Conservation (phyloP, 1,284 basidiomycete species). For the Leccinum subspadiceum region DNA sequence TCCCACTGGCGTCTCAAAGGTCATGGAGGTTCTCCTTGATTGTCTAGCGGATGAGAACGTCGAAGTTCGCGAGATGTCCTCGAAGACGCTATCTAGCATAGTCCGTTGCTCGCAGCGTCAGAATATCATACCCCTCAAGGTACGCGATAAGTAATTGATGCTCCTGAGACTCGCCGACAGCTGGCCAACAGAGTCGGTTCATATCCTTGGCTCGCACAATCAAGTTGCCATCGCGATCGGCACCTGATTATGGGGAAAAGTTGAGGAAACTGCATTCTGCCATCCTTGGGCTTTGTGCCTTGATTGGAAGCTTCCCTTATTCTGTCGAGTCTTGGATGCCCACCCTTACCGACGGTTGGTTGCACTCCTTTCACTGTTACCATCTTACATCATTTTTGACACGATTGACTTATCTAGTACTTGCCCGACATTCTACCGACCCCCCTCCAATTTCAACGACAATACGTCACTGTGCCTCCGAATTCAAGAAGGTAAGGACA, state of each 20-base stretch:
- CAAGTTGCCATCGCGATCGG: slow-evolving; percentile 69
- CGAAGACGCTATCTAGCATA: slow-evolving; percentile 85
- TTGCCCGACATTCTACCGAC: slow-evolving; percentile 83
- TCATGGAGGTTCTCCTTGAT: slow-evolving; percentile 79
- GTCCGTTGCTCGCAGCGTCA: slow-evolving; percentile 91
- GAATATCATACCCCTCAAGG: slow-evolving; percentile 85
- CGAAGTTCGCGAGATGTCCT: slow-evolving; percentile 94
- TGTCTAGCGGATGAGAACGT: slow-evolving; percentile 90
- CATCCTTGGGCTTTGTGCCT: slow-evolving; percentile 85
- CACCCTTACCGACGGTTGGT: slow-evolving; percentile 66
- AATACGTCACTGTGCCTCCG: slow-evolving; percentile 84
- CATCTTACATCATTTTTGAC: slow-evolving; percentile 1
- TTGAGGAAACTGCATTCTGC: slow-evolving; percentile 84
- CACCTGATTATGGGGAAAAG: slow-evolving; percentile 71
- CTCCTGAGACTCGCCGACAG: slow-evolving; percentile 2
- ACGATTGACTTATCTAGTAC: slow-evolving; percentile 43
- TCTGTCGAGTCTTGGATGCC: slow-evolving; percentile 79
- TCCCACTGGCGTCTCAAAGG: slow-evolving; percentile 58
- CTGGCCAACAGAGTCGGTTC: slow-evolving; percentile 68
- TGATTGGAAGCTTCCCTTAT: slow-evolving; percentile 79
- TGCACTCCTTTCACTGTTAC: background rate
- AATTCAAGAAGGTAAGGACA: slow-evolving; percentile 75
- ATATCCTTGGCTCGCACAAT: slow-evolving; percentile 60
- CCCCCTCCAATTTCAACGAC: slow-evolving; percentile 91
- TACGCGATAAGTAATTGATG: slow-evolving; percentile 29